These are phyloP conservation scores for Salvia splendens DNA, from an alignment of 257 asterid genomes.

Conservation along the genomic window DNA sequence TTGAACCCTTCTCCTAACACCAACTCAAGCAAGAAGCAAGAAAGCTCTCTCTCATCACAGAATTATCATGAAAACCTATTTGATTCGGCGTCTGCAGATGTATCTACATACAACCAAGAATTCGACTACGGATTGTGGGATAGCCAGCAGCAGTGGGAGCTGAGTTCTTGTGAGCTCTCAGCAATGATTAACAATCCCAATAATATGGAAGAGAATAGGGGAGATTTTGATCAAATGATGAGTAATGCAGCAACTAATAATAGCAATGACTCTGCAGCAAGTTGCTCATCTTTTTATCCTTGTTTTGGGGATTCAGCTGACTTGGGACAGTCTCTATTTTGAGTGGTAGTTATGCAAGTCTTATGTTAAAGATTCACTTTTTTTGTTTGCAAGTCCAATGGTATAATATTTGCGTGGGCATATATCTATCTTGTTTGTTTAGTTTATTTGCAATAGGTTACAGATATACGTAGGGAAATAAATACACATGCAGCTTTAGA, in stretches of 20 bases:
- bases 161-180: conserved; percentile 63
- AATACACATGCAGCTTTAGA: too few relatives aligned
- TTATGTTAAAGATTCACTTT: not conserved
- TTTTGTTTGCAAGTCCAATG: not conserved
- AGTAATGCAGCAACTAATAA: not conserved
- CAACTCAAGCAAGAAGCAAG: not conserved
- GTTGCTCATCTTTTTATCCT: conserved; percentile 41
- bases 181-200: conserved; percentile 49
- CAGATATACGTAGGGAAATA: too few relatives aligned
- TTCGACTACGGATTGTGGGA: conserved; percentile 43
- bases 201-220: conserved; percentile 29
- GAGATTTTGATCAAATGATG: conserved; percentile 34
- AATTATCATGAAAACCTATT: too few relatives aligned
- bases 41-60: conserved; percentile 15
- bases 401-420: conserved; percentile 24
- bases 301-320: conserved; percentile 57
- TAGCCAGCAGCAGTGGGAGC: conserved; percentile 47
- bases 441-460: conserved; percentile 10
- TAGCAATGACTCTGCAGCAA: not conserved
- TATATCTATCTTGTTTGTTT: not conserved
- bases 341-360: conserved; percentile 20
- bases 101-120: conserved; percentile 17
- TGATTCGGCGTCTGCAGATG: conserved; percentile 16
- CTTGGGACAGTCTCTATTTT: conserved; percentile 51
- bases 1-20: conserved; percentile 51